Evolutionary conservation across 345 rosid genomes (phyloP).

Genomic region (Gossypium thurberi): DNA sequence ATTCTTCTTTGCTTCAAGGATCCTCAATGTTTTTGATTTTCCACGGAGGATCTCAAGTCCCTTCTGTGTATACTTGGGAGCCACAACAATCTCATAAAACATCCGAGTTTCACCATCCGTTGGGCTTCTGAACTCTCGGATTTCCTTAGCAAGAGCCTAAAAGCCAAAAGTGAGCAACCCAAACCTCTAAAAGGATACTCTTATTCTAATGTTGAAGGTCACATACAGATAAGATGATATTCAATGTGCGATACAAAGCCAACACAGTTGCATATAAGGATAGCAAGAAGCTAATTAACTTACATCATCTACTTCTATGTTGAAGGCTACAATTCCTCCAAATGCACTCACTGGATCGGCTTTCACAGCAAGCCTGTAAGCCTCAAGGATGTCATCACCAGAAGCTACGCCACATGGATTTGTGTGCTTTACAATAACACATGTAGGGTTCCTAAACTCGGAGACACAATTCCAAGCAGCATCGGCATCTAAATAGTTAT

Average conservation of each 20-base stretch:
- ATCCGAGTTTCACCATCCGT: conserved; percentile 90
- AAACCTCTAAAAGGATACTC: conserved; percentile 8
- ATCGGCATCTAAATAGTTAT: conserved; percentile 78
- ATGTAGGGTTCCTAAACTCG: conserved; percentile 71
- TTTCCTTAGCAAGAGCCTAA: conserved; percentile 77
- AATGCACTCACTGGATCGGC: conserved; percentile 92
- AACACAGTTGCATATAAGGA: background rate
- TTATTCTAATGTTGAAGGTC: background rate
- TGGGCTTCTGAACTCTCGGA: conserved; percentile 90
- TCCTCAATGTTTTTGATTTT: conserved; percentile 88
- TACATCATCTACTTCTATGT: conserved; percentile 91
- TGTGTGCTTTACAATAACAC: conserved; percentile 87
- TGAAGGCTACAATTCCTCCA: conserved; percentile 95
- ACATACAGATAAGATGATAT: background rate
- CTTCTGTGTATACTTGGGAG: conserved; percentile 72
- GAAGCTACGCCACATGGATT: conserved; percentile 96
- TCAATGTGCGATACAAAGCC: background rate
- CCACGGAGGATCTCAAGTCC: conserved; percentile 91
- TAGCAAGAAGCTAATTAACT: conserved; percentile 3
- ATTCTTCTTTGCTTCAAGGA: conserved; percentile 73
- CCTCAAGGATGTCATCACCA: conserved; percentile 62
- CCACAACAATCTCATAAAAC: conserved; percentile 94
- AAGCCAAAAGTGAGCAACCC: conserved; percentile 9
- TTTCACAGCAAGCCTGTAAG: conserved; percentile 80
- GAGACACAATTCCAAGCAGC: conserved; percentile 94